These are phyloP conservation scores for Ogataea methanolica DNA, from an alignment of 805 yeast genomes.

Conservation along the genomic window DNA sequence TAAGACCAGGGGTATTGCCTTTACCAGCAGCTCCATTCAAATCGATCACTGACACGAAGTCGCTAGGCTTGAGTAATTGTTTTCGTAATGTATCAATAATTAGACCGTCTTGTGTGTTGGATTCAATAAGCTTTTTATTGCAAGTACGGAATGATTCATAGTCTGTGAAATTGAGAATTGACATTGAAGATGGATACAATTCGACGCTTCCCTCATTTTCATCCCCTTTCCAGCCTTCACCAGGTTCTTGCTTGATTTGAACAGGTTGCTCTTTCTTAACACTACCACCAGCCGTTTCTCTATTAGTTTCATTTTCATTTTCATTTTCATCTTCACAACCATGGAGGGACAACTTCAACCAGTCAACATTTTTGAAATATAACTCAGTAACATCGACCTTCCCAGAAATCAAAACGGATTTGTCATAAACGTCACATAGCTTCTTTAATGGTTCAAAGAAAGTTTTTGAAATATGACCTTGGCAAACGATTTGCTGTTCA, in stretches of 20 bases:
- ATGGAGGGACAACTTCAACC: constrained; percentile 44
- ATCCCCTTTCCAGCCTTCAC: neutral
- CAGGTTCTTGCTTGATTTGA: neutral
- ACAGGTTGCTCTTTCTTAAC: constrained; percentile 21
- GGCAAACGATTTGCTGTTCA: constrained; percentile 59
- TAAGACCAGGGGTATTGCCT: neutral
- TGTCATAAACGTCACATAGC: constrained; percentile 44
- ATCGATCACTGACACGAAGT: constrained; percentile 12
- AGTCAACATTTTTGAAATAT: constrained; percentile 59
- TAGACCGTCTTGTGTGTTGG: constrained; percentile 23
- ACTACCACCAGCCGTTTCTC: neutral
- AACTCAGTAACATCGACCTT: constrained; percentile 49
- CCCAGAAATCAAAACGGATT: constrained; percentile 32
- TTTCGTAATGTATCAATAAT: constrained; percentile 30
- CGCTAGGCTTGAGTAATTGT: constrained; percentile 25
- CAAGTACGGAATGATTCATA: constrained; percentile 9
- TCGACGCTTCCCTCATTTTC: neutral
- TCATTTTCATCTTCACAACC: constrained; percentile 6
- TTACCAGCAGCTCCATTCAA: neutral
- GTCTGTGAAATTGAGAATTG: constrained; percentile 20
- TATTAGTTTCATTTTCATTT: neutral
- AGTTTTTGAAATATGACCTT: constrained; percentile 49
- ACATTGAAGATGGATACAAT: constrained; percentile 1
- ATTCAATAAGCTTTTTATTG: constrained; percentile 16
- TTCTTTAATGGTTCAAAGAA: constrained; percentile 34